A percentile compares a stretch with the other conserved stretches of the same genome.
These are phyloP conservation scores for Wickerhamomyces sp. DNA, from an alignment of 1,139 yeast species.

Conservation along the genomic window DNA sequence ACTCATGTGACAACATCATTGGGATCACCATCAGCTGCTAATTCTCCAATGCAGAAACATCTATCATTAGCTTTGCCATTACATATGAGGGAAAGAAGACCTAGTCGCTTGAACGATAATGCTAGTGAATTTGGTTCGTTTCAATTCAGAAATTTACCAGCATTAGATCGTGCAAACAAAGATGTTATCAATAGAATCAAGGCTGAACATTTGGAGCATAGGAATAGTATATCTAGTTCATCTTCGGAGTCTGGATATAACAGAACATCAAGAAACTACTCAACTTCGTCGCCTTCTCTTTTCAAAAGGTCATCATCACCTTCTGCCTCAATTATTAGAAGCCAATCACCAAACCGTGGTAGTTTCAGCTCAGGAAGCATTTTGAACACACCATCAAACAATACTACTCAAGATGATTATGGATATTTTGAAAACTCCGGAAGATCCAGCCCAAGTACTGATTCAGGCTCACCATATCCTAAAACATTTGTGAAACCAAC, in stretches of 20 bases:
- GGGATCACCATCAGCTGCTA: constrained; percentile 21
- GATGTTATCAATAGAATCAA: constrained; percentile 86
- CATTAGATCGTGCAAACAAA: constrained; percentile 89
- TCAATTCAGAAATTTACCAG: constrained; percentile 82
- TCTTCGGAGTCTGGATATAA: constrained; percentile 28
- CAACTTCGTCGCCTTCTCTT: constrained; percentile 22
- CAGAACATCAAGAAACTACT: constrained; percentile 25
- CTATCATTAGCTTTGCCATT: constrained; percentile 49
- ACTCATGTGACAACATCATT: constrained; percentile 12
- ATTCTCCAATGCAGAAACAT: constrained; percentile 29
- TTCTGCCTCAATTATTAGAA: constrained; percentile 27
- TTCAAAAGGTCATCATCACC: constrained; percentile 26
- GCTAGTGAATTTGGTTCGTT: constrained; percentile 89
- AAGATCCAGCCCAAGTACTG: constrained; percentile 29
- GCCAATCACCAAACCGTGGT: constrained; percentile 21
- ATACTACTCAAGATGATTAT: constrained; percentile 36
- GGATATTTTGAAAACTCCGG: constrained; percentile 25
- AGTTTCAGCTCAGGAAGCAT: constrained; percentile 13
- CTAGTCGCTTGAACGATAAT: constrained; percentile 65
- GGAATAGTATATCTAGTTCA: constrained; percentile 29
- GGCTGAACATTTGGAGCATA: constrained; percentile 57
- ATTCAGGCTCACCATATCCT: constrained; percentile 23
- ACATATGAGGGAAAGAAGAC: constrained; percentile 58
- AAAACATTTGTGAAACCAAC: constrained; percentile 17
- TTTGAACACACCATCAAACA: constrained; percentile 27